Conservation (phyloP, 2,329 filamentous ascomycete genomes). For the Fusarium miscanthi region DNA sequence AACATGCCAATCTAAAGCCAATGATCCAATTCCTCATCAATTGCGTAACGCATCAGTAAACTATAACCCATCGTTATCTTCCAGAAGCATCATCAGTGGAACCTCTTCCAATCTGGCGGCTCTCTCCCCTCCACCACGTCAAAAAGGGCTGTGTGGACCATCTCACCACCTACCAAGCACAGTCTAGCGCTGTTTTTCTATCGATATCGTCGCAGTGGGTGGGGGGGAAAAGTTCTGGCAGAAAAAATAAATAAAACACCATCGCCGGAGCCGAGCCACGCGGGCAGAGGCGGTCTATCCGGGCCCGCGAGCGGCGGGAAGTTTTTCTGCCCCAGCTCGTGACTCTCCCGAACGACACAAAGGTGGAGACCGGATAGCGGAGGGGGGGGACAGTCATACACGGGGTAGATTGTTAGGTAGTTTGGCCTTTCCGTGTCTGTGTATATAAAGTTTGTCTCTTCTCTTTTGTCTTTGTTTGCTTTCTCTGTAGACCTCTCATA, state of each 20-base stretch:
- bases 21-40: neutral
- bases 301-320: conserved; percentile 25
- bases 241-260: neutral
- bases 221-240: neutral
- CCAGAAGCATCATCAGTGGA: neutral
- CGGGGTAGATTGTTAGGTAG: neutral
- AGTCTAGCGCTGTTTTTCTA: neutral
- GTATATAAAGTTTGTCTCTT: conserved; percentile 17
- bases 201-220: neutral
- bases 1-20: neutral
- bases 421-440: neutral
- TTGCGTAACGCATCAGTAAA: neutral
- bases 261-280: conserved; percentile 39
- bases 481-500: neutral
- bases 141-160: conserved; percentile 12
- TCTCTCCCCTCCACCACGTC: neutral
- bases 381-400: conserved; percentile 1
- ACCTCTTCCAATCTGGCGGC: conserved; percentile 2
- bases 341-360: conserved; percentile 1
- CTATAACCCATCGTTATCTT: neutral
- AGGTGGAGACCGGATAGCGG: conserved; percentile 17
- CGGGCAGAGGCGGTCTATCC: conserved; percentile 46
- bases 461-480: neutral
- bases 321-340: conserved; percentile 15
- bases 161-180: conserved; percentile 3